Base-by-base conservation (phyloP, 805 yeast genomes). In the Saccharomycopsis vini region DNA sequence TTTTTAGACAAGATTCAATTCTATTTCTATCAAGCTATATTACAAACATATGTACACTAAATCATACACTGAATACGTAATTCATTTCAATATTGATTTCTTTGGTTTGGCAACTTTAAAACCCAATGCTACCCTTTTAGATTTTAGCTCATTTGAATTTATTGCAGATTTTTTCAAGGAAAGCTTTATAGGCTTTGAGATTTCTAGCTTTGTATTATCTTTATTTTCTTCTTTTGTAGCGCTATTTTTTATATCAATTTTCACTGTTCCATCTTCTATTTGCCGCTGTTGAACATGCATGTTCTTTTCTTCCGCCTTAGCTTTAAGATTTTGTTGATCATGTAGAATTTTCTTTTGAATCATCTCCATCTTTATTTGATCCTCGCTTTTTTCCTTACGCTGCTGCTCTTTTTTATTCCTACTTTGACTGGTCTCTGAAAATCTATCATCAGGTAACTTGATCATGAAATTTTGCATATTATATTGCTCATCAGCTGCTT, bases 381-480 rank as follows among this genome's bases (percentile, higher is more conserved):
- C 42, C 46, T 19, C 47, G 45, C 26, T 44, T 44, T 32, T 45
- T 49, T 41, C 49, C 40, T 9, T 37, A 45, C 31, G 40, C 41
- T 30, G 34, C n/a, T n/a, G n/a, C n/a, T n/a, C n/a, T 37, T 36
- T 33, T 39, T 29, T 33, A 42, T 21, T 43, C n/a, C n/a, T n/a
- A n/a, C n/a, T n/a, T n/a, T n/a, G n/a, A 26, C 5, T 36, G 19
- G 29, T 30, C 40, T 34, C 35, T 23, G 31, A 40, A 21, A 26
- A 12, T 3, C 31, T 35, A 9, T 46, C 18, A 26, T 39, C 51
- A 26, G 42, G 33, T n/a, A 41, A 4, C 21, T 33, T 23, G 5
- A 43, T 43, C 40, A 36, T 34, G 21, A 36, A 33, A 22, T 46
- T 30, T 20, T 36, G 43, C 42, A 46, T 46, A 23, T 42, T 39